These are phyloP conservation scores for Bertia moriformis DNA, from an alignment of 2,329 filamentous ascomycete species.

Conservation along the genomic window DNA sequence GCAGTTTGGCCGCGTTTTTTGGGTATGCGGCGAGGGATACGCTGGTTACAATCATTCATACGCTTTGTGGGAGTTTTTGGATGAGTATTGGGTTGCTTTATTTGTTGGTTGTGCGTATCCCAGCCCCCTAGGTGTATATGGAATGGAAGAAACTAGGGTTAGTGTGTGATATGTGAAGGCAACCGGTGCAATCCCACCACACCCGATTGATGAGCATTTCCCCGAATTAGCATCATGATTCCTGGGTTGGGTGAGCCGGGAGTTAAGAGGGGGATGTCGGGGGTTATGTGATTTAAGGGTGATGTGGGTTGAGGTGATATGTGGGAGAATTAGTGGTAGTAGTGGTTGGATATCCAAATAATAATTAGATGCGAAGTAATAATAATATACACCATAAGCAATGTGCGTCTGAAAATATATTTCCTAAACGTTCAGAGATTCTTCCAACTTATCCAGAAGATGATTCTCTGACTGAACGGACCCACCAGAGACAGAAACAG, in stretches of 20 bases:
- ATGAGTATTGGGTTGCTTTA: constrained; percentile 8
- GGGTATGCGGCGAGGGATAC: constrained; percentile 9
- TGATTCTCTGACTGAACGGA: not conserved
- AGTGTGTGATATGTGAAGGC: no score
- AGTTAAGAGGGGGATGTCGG: constrained; percentile 10
- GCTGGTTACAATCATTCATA: constrained; percentile 9
- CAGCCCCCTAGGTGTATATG: no score
- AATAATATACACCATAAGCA: no score
- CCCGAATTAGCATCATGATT: constrained; percentile 8
- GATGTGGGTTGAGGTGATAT: no score
- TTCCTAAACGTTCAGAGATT: not conserved
- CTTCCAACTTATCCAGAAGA: not conserved
- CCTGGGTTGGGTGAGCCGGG: constrained; percentile 9
- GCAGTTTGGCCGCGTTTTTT: constrained; percentile 11
- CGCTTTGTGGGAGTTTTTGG: constrained; percentile 10
- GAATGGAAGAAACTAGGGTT: not conserved
- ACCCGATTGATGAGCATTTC: constrained; percentile 6
- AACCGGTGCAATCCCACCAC: not conserved
- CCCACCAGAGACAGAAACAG: not conserved
- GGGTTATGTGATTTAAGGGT: no score
- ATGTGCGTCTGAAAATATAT: no score
- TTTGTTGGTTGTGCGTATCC: constrained; percentile 1
- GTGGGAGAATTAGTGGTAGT: no score
- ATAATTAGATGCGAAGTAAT: no score
- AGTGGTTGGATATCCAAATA: no score